phyloP scores from a whole-genome alignment of 179 eudicot species.

The Carnegiea gigantea region DNA sequence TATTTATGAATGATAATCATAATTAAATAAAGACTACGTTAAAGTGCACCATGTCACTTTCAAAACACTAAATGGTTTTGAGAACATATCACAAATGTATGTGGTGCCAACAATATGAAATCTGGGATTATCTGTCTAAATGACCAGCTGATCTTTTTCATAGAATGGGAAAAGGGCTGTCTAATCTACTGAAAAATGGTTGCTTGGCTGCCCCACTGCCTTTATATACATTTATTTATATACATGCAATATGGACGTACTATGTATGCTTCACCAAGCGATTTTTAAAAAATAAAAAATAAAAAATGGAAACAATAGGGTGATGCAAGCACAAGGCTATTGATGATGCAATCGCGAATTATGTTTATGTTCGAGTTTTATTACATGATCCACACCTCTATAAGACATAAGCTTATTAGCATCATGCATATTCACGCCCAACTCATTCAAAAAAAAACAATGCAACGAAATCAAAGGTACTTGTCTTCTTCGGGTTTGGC shows the following conservation, averaged over 20 bases:
- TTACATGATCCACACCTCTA: not conserved
- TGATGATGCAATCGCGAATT: conserved; percentile 11
- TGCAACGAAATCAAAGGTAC: too few relatives aligned
- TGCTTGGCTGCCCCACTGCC: not conserved
- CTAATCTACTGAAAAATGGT: not conserved
- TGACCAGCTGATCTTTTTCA: not conserved
- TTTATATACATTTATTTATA: too few relatives aligned
- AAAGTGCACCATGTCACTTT: conserved; percentile 7
- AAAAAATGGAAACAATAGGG: not conserved
- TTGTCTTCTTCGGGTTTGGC: too few relatives aligned
- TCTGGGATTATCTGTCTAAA: conserved; percentile 2
- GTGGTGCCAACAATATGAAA: not conserved
- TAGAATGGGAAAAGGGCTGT: not conserved
- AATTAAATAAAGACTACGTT: not conserved
- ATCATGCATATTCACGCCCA: too few relatives aligned
- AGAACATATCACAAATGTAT: not conserved
- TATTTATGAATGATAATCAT: not conserved
- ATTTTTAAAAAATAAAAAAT: not conserved
- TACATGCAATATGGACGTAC: too few relatives aligned
- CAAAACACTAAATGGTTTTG: conserved; percentile 2
- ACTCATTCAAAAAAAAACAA: too few relatives aligned
- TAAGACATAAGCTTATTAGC: too few relatives aligned
- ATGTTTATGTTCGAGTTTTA: not conserved
- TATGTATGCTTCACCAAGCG: too few relatives aligned
- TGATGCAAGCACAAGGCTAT: conserved; percentile 15